phyloP scores from a whole-genome alignment of 2,329 filamentous ascomycete genomes.

The Stagonosporopsis rhizophila region DNA sequence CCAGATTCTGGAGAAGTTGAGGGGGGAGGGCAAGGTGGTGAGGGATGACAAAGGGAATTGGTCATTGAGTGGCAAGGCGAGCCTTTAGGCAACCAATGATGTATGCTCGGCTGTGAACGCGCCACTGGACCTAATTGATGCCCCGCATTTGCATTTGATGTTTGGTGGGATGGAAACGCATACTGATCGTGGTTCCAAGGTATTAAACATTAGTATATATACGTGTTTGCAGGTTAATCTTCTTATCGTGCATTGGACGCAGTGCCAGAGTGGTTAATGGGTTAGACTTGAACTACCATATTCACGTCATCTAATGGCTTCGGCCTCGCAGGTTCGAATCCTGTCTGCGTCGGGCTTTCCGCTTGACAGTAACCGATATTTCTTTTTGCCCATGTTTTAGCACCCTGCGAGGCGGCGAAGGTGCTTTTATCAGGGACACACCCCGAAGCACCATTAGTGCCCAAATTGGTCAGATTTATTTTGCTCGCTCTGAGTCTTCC shows the following conservation, averaged over 20 bases:
- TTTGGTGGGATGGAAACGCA: no score
- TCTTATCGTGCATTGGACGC: conserved; percentile 26
- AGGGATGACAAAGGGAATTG: conserved; percentile 46
- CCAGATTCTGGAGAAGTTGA: conserved; percentile 81
- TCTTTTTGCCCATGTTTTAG: not conserved
- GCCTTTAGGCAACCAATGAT: conserved; percentile 34
- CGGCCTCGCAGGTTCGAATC: conserved; percentile 52
- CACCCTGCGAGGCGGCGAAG: no score
- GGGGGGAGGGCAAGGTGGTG: conserved; percentile 72
- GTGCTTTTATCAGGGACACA: no score
- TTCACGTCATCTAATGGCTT: conserved; percentile 53
- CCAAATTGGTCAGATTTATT: no score
- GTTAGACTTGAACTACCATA: conserved; percentile 50
- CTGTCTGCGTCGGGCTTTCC: conserved; percentile 32
- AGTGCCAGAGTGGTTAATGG: conserved; percentile 54
- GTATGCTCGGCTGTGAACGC: not conserved
- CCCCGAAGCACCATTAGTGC: no score
- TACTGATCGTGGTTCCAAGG: no score
- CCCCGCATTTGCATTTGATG: not conserved
- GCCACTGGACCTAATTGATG: not conserved
- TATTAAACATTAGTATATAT: not conserved
- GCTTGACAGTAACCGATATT: not conserved
- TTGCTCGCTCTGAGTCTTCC: no score
- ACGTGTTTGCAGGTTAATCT: no score
- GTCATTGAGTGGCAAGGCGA: conserved; percentile 43